These are phyloP conservation scores for Bromus sterilis DNA, from an alignment of 176 grass and related monocot species.

Conservation along the genomic window DNA sequence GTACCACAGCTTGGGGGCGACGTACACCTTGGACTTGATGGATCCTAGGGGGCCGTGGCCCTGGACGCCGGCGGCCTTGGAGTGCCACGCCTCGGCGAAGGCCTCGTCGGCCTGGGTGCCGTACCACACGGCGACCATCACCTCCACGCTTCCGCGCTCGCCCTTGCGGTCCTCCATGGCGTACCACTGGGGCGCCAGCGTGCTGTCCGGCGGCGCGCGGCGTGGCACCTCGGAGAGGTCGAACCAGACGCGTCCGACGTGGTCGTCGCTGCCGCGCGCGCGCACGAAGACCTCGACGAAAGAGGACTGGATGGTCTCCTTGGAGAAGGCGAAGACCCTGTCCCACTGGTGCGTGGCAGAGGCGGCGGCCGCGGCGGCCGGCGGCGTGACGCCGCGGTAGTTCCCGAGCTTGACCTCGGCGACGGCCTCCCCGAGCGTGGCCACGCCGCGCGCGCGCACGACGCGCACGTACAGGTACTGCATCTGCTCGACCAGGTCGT, in stretches of 20 bases:
- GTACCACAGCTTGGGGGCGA: slow-evolving; percentile 92
- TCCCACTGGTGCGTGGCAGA: slow-evolving; percentile 48
- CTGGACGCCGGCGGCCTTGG: slow-evolving; percentile 71
- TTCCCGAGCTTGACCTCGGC: slow-evolving; percentile 93
- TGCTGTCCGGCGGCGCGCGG: slow-evolving; percentile 78
- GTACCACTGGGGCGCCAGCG: slow-evolving; percentile 91
- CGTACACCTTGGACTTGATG: slow-evolving; percentile 88
- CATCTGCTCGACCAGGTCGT: slow-evolving; percentile 92
- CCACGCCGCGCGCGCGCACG: slow-evolving; percentile 59
- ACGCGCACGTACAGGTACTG: slow-evolving; percentile 90
- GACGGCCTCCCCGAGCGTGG: slow-evolving; percentile 36
- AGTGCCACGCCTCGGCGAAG: slow-evolving; percentile 90
- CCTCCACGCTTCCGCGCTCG: slow-evolving; percentile 46
- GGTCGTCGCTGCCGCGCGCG: slow-evolving; percentile 63
- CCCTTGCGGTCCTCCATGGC: slow-evolving; percentile 75
- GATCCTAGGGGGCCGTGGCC: slow-evolving; percentile 64
- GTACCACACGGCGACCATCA: slow-evolving; percentile 77
- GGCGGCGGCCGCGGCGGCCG: not conserved
- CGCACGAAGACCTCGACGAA: slow-evolving; percentile 63
- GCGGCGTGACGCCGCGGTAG: slow-evolving; percentile 74
- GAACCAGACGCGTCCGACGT: slow-evolving; percentile 70
- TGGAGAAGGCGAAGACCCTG: slow-evolving; percentile 91
- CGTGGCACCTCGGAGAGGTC: slow-evolving; percentile 80
- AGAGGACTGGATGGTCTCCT: slow-evolving; percentile 81
- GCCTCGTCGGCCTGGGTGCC: slow-evolving; percentile 93